phyloP scores from a whole-genome alignment of 768 basidiomycete genomes.

The Hericium erinaceus region DNA sequence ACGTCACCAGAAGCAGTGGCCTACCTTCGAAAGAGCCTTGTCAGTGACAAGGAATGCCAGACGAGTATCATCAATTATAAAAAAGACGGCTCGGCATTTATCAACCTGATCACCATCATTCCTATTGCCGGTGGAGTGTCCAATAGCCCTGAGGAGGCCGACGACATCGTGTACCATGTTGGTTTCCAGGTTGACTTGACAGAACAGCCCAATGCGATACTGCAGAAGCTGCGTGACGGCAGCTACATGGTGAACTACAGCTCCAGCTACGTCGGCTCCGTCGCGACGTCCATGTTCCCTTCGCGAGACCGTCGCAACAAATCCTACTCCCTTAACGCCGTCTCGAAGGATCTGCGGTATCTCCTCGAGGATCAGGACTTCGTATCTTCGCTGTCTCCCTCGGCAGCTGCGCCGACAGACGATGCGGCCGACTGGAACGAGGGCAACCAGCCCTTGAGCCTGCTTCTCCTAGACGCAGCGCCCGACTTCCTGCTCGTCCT shows the following conservation, averaged over 20 bases:
- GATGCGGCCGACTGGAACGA: slow-evolving; percentile 22
- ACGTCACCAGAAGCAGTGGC: slow-evolving; percentile 61
- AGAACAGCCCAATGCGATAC: slow-evolving; percentile 76
- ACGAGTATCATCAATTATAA: slow-evolving; percentile 80
- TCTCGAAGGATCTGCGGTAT: slow-evolving; percentile 44
- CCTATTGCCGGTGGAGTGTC: slow-evolving; percentile 60
- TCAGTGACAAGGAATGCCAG: slow-evolving; percentile 81
- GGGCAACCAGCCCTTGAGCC: slow-evolving; percentile 39
- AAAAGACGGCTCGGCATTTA: slow-evolving; percentile 77
- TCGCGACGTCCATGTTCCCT: slow-evolving; percentile 8
- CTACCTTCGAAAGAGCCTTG: slow-evolving; percentile 55
- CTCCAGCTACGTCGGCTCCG: slow-evolving; percentile 8
- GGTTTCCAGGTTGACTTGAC: slow-evolving; percentile 95
- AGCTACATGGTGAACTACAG: slow-evolving; percentile 63
- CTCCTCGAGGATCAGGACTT: slow-evolving; percentile 41
- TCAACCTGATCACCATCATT: slow-evolving; percentile 88
- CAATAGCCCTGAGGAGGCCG: slow-evolving; percentile 41
- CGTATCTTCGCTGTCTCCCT: slow-evolving; percentile 30
- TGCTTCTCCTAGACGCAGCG: slow-evolving; percentile 49
- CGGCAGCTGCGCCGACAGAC: slow-evolving; percentile 12
- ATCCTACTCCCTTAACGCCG: slow-evolving; percentile 23
- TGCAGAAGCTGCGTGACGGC: slow-evolving; percentile 72
- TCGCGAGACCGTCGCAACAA: slow-evolving; percentile 25
- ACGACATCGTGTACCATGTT: slow-evolving; percentile 77
- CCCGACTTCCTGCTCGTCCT: slow-evolving; percentile 88